Evolutionary conservation across 352 stramenopile genomes (phyloP).

Genomic region (Phytophthora cryptogea): DNA sequence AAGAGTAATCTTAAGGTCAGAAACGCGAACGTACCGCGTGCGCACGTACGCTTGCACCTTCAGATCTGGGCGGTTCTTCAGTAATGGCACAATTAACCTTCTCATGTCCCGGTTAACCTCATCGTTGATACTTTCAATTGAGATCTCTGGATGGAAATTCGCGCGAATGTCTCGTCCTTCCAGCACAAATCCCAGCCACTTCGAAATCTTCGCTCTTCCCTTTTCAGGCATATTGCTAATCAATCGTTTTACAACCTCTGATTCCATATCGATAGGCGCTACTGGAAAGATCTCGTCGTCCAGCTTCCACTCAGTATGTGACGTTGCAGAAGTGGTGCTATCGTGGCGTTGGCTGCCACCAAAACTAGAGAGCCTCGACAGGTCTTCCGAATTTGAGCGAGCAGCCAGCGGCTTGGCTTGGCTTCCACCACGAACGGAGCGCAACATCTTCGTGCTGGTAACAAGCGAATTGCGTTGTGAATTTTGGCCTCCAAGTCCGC

Average conservation of each 20-base stretch:
- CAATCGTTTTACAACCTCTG: conserved; percentile 67
- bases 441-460: conserved; percentile 61
- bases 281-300: conserved; percentile 71
- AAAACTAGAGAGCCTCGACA: not conserved
- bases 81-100: conserved; percentile 67
- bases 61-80: conserved; percentile 73
- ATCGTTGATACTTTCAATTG: conserved; percentile 71
- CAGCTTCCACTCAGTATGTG: conserved; percentile 52
- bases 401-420: conserved; percentile 7
- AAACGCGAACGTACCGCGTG: conserved; percentile 64
- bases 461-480: conserved; percentile 53
- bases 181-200: conserved; percentile 75
- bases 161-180: conserved; percentile 73
- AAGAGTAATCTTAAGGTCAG: conserved; percentile 70
- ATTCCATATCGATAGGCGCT: conserved; percentile 77
- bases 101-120: conserved; percentile 66
- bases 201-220: conserved; percentile 66
- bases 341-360: conserved; percentile 15
- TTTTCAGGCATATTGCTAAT: conserved; percentile 69
- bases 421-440: conserved; percentile 60
- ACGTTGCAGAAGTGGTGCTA: conserved; percentile 35
- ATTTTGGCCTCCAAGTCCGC: conserved; percentile 45
- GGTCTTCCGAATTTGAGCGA: conserved; percentile 7
- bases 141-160: conserved; percentile 74
- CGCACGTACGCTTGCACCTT: conserved; percentile 68